Evolutionary conservation across 129 eudicot genomes (phyloP), one percentile per base, ranked within the genome.

Genomic region (Flaveria bidentis): DNA sequence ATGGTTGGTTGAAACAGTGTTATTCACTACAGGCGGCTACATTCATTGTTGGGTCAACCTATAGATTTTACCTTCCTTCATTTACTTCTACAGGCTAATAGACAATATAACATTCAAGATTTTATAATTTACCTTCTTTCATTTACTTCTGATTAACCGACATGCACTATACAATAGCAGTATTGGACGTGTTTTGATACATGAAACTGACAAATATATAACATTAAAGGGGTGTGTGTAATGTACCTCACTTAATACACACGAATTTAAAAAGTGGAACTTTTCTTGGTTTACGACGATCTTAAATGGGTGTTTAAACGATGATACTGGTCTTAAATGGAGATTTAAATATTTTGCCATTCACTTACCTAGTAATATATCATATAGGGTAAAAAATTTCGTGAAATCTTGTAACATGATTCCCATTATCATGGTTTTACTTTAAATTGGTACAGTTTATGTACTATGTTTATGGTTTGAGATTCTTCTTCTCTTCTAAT

Each of bases 401-500:
- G 52, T 18, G 44, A 63, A 51, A 11, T 52, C 63, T 42, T 80
- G 60, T 41, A 80, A 52, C 65, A 58, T 70, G 82, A 60, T 61
- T 69, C 76, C 71, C 62, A 57, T 41, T 17, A 79, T 72, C 55
- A 79, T 72, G 67, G 12, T 56, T 55, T 49, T 62, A 79, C 77
- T 62, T 62, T 71, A 39, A 71, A 58, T 73, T 51, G 72, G 41
- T 26, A 80, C 79, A 56, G 17, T 56, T 45, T 44, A 20, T 74
- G 84, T 80, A 74, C 84, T 66, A 26, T 67, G 70, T 13, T 65
- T 62, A 66, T 74, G 71, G 62, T 36, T 45, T 57, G 4, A 80
- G 84, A 80, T 80, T 80, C 84, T 74, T 74, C 51, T 58, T 33
- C 60, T 67, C n/a, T 60, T 80, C 74, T 56, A 66, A 63, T 72